phyloP scores from a whole-genome alignment of 352 stramenopile genomes.

The Elongisporangium prolatum region DNA sequence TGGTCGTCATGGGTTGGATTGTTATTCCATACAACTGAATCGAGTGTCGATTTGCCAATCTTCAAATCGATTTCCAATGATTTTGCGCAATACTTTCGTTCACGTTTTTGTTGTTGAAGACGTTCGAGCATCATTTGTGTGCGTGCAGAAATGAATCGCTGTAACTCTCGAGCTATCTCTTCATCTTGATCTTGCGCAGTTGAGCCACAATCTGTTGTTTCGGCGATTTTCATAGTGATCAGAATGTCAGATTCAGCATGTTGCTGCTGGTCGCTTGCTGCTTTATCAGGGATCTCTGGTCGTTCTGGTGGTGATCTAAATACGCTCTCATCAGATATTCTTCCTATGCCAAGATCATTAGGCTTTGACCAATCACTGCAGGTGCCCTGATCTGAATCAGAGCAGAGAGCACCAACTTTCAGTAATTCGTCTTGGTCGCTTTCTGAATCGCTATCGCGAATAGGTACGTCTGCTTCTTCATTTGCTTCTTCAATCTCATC shows the following conservation, averaged over 20 bases:
- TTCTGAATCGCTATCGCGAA: not conserved
- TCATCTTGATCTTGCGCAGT: constrained; percentile 1
- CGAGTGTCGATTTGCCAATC: not conserved
- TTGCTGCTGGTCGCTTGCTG: not conserved
- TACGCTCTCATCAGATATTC: not conserved
- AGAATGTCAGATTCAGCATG: too few relatives aligned
- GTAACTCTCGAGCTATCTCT: constrained; percentile 22
- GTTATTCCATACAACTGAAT: not conserved
- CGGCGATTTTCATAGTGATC: not conserved
- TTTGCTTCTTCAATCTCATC: constrained; percentile 8
- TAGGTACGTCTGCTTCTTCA: not conserved
- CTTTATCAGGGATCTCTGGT: not conserved
- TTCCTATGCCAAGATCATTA: too few relatives aligned
- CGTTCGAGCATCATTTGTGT: constrained; percentile 32
- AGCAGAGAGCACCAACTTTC: not conserved
- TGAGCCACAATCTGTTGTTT: not conserved
- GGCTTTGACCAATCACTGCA: not conserved
- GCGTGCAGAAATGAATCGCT: constrained; percentile 32
- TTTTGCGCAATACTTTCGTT: not conserved
- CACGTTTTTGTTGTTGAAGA: constrained; percentile 26
- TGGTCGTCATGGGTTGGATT: not conserved
- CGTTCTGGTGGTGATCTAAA: constrained; percentile 1
- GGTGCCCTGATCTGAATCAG: not conserved
- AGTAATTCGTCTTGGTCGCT: not conserved
- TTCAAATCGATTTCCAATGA: not conserved